Evolutionary conservation across 192 early-diverging fungal species (phyloP).

Genomic region (Cetraspora pellucida): DNA sequence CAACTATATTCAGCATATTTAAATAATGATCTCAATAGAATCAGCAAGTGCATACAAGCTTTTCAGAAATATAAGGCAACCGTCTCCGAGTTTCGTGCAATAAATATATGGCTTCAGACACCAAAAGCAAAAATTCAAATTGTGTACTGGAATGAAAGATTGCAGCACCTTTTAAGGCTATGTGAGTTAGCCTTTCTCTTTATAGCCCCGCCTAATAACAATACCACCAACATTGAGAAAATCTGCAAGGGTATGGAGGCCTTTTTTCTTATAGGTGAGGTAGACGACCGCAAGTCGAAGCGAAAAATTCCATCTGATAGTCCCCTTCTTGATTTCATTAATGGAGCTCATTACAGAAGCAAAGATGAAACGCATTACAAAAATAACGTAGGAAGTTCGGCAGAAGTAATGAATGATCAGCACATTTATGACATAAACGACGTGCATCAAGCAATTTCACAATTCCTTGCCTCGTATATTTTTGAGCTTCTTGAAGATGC

Average conservation of each 20-base stretch:
- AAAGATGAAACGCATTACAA: neutral
- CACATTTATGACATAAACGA: neutral
- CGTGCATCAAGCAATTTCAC: neutral
- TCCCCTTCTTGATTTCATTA: neutral
- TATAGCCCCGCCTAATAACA: neutral
- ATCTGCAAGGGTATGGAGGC: neutral
- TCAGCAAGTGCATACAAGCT: neutral
- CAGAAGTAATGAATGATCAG: neutral
- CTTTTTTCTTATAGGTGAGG: slow-evolving; percentile 1
- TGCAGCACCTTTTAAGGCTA: slow-evolving; percentile 9
- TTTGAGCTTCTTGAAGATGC: neutral
- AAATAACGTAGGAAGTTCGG: neutral
- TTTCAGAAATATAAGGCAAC: neutral
- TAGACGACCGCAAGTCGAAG: neutral
- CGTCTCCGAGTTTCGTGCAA: slow-evolving; percentile 7
- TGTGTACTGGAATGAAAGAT: neutral
- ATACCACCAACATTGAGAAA: neutral
- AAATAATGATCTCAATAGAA: neutral
- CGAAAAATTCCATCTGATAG: slow-evolving; percentile 1
- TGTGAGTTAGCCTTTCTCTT: slow-evolving; percentile 19
- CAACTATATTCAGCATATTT: slow-evolving; percentile 26
- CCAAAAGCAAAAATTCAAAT: neutral
- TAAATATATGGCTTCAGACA: slow-evolving; percentile 20
- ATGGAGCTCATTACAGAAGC: neutral
- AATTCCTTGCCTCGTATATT: slow-evolving; percentile 9